Base-by-base conservation (phyloP, 352 stramenopile species). In the Pythium aphanidermatum region DNA sequence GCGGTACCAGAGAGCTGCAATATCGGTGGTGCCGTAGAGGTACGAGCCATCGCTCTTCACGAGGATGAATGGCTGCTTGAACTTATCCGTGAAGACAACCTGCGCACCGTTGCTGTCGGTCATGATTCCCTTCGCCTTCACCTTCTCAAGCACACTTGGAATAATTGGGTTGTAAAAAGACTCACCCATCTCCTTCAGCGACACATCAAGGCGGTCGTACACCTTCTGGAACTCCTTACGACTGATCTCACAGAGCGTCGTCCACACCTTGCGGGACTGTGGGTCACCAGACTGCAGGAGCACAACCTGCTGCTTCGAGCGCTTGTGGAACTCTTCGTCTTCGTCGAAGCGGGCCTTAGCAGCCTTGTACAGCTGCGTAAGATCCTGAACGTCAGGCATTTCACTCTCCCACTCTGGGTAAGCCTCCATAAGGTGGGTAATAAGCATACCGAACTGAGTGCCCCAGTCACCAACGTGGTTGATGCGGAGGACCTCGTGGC, bases 391-490 rank as follows among this genome's bases (percentile, higher is more conserved):
- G 59, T 98, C 95, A 13, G 95, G 93, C 55, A 95, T 65, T 85
- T 92, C 60, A 35, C 76, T 60, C 58, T 96, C 74, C 81, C 73
- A 98, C 72, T 69, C 96, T 63, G 47, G 96, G 71, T 98, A 98
- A 54, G 95, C 94, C 59, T 99, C 96, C 45, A 96, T 97, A 37
- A 99, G 77, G 69, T 99, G 97, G 62, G 97, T 95, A 68, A 99
- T 99, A 11, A 99, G 81, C 97, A 99, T 99, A 33, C 97, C 97
- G 60, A 99, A 99, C 69, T 99, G 97, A 12, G 82, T 91, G 29
- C 82, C 82, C 82, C 78, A 90, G 60, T 93, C 82, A 13, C 82
- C 82, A 13, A 92, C 71, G 73, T 93, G 82, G 65, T 90, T 93
- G 26, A 92, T 81, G 23, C 82, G 79, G 42, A 68, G 52, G n/a